Base-by-base conservation (phyloP, 1,284 basidiomycete genomes). In the Athelia sp. region DNA sequence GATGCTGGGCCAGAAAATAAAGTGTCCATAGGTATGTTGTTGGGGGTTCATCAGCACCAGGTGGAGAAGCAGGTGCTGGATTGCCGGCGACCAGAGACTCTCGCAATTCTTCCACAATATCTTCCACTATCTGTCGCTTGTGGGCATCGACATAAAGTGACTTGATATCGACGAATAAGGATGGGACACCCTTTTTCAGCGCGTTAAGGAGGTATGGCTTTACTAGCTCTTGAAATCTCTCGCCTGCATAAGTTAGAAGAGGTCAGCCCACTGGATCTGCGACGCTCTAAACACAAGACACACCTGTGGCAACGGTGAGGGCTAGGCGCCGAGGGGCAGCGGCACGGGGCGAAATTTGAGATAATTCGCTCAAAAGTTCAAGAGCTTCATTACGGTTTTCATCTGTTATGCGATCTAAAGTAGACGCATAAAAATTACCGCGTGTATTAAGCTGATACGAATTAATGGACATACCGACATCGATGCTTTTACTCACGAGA, bases 1-100 rank as follows among this genome's bases (percentile, higher is more conserved):
- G 80, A 66, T 98, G 94, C 56, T 98, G 92, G 0, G 93, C 87
- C 43, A 98, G 84, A 75, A 89, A 98, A 73, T 98, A 98, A 48
- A 98, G 81, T 3, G 89, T 84, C 96, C 97, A 99, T 18, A 99
- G 80, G 58, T 96, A 90, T 8, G 85, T 85, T 1, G 93, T 88
- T 1, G 96, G 94, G 4, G 43, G 43, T 40, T 40, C 36, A 21
- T 93, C 84, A 35, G 80, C 69, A 6, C 68, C 58, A n/a, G 59
- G 48, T 42, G 68, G 55, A 18, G 67, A 52, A 13, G 69, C 58
- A 1, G 70, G 61, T 6, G 58, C 54, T 47, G 59, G 50, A 15
- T 58, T 49, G 3, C 62, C 53, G 4, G 66, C 58, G 4, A 29
- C 26, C 47, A 71, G 68, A 19, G 68, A 60, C 36, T 66, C 62